Conservation (phyloP, 2,329 filamentous ascomycete genomes). For the Fusarium duplospermum region DNA sequence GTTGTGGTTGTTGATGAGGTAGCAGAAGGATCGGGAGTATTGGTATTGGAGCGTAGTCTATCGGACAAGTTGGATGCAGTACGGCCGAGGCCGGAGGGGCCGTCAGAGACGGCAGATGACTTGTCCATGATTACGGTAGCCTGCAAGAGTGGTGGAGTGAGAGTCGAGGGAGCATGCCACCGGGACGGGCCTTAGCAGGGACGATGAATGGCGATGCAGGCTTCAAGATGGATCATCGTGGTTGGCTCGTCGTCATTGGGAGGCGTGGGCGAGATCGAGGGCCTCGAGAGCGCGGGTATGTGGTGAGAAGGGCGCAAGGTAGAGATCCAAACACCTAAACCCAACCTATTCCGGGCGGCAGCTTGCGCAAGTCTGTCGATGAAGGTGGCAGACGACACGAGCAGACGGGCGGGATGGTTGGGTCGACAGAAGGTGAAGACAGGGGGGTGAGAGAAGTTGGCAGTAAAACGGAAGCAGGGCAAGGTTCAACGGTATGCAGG, state of each 20-base stretch:
- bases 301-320: constrained; percentile 9
- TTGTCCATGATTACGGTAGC: constrained; percentile 51
- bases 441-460: constrained; percentile 19
- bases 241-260: constrained; percentile 49
- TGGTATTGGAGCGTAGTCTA: constrained; percentile 38
- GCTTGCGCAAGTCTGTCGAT: constrained; percentile 39
- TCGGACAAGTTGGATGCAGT: constrained; percentile 33
- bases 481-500: constrained; percentile 7
- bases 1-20: constrained; percentile 39
- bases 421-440: constrained; percentile 18
- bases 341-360: constrained; percentile 46
- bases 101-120: constrained; percentile 46
- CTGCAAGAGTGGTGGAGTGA: constrained; percentile 43
- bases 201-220: constrained; percentile 43
- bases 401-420: constrained; percentile 42
- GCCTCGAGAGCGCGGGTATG: constrained; percentile 26
- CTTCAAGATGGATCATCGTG: constrained; percentile 50
- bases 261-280: constrained; percentile 34
- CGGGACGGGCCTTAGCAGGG: constrained; percentile 46
- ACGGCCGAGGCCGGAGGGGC: constrained; percentile 35
- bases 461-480: constrained; percentile 8
- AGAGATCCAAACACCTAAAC: constrained; percentile 37
- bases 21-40: constrained; percentile 40
- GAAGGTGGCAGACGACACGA: constrained; percentile 37
- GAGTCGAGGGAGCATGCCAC: constrained; percentile 49